Base-by-base conservation (phyloP, 164 flowering plant genomes). In the Stephania yunnanensis region DNA sequence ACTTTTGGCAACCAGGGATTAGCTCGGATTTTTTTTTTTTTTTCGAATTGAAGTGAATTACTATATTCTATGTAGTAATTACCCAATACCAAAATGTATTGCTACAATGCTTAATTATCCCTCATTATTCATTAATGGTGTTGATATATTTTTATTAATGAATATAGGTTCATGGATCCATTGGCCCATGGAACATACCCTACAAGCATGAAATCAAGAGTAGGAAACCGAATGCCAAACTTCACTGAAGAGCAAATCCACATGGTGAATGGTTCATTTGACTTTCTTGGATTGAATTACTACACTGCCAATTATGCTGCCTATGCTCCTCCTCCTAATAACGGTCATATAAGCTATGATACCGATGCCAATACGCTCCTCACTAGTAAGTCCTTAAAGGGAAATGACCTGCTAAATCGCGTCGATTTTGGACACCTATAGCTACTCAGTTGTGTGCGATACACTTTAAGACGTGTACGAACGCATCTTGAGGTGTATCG, bases 271-370 rank as follows among this genome's bases (percentile, higher is more conserved):
- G 87, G 87, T 0, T 87, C 89, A 0, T 29, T 71, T 45, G 91
- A 89, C 78, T 87, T 85, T 53, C 31, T 89, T 46, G 91, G 86
- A n/a, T 12, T 89, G 2, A 89, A 88, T 69, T 88, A 88, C 71
- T 88, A 88, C 72, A 84, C 88, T 10, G 53, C 84, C 1, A 70
- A 75, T 9, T 89, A 85, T 80, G 90, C 87, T 4, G 64, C 78
- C 9, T 2, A 70, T 31, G 70, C 61, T 65, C 68, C 81, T 3
- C 42, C 46, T 0, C 9, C 53, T 10, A 76, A 72, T 1, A 55
- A 6, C 11, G 46, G 44, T 25, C 77, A 22, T 30, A 10, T 10
- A 29, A 85, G 83, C 53, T 80, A 78, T 69, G 6, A 3, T 0
- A 80, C 82, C 0, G 85, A 85, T 73, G 45, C 67, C 11, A 80